phyloP scores from a whole-genome alignment of 129 eudicot genomes.

The Flaveria robusta region DNA sequence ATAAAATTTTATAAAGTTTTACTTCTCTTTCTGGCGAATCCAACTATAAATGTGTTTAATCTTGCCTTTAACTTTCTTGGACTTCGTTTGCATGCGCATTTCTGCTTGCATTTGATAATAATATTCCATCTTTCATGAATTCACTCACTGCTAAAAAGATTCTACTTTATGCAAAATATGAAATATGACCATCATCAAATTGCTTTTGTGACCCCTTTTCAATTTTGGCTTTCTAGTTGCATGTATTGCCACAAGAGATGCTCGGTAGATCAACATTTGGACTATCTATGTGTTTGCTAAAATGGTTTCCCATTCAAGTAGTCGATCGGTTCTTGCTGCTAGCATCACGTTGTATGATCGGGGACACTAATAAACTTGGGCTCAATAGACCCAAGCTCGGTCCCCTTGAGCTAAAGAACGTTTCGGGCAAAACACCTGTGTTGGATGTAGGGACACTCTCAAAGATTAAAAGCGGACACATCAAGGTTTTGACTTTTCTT shows the following conservation, averaged over 20 bases:
- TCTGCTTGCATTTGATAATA: constrained; percentile 21
- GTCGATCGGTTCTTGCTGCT: constrained; percentile 57
- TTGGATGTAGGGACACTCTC: constrained; percentile 71
- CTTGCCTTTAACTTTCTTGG: constrained; percentile 44
- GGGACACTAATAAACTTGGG: constrained; percentile 52
- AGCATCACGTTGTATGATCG: constrained; percentile 51
- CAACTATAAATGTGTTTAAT: constrained; percentile 2
- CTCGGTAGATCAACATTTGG: constrained; percentile 74
- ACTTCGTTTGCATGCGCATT: constrained; percentile 59
- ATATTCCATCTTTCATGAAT: constrained; percentile 18
- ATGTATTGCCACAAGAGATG: constrained; percentile 71
- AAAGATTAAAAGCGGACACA: constrained; percentile 55
- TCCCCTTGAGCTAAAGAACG: constrained; percentile 57
- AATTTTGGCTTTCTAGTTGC: constrained; percentile 47
- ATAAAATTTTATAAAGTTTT: neutral
- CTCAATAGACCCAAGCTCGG: constrained; percentile 64
- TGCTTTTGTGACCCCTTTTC: constrained; percentile 13
- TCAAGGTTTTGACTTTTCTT: constrained; percentile 47
- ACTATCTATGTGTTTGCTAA: constrained; percentile 58
- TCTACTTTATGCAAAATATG: constrained; percentile 25
- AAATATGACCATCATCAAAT: constrained; percentile 19
- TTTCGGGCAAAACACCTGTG: constrained; percentile 69
- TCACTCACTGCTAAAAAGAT: constrained; percentile 30
- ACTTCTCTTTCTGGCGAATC: constrained; percentile 5
- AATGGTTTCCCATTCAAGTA: constrained; percentile 53